Conservation (phyloP, 352 stramenopile species). For the Pythium aquatile region DNA sequence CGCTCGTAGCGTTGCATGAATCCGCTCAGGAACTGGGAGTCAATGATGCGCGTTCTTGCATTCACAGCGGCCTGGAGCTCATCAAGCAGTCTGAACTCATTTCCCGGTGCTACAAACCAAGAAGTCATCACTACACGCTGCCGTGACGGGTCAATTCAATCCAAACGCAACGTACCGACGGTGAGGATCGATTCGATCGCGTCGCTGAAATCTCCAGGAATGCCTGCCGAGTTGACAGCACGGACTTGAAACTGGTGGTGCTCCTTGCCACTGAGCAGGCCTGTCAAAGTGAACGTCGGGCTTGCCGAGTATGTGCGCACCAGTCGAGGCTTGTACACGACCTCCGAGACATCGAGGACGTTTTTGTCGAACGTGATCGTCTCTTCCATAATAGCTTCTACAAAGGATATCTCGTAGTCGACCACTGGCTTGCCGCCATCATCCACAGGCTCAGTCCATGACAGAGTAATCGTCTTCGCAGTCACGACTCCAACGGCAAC, state of each 20-base stretch:
- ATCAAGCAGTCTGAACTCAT: slow-evolving; percentile 67
- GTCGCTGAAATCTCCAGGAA: slow-evolving; percentile 49
- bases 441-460: slow-evolving; percentile 60
- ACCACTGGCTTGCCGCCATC: slow-evolving; percentile 52
- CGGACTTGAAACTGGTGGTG: slow-evolving; percentile 66
- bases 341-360: slow-evolving; percentile 54
- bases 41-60: slow-evolving; percentile 55
- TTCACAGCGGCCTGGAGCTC: slow-evolving; percentile 81
- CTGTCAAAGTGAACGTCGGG: slow-evolving; percentile 37
- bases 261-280: slow-evolving; percentile 60
- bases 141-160: neutral
- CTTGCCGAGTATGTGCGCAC: slow-evolving; percentile 47
- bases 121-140: neutral
- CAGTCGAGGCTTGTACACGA: slow-evolving; percentile 51
- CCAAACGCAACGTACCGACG: slow-evolving; percentile 38
- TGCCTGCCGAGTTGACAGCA: slow-evolving; percentile 54
- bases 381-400: slow-evolving; percentile 59
- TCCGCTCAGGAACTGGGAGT: slow-evolving; percentile 76
- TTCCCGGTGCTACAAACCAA: slow-evolving; percentile 41
- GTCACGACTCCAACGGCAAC: slow-evolving; percentile 47
- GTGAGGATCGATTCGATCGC: slow-evolving; percentile 58
- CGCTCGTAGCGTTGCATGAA: slow-evolving; percentile 83
- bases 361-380: slow-evolving; percentile 35
- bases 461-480: slow-evolving; percentile 60
- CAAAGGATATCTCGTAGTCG: slow-evolving; percentile 69